Evolutionary conservation across 1,139 yeast species (phyloP).

Genomic region (Meyerozyma sp.): DNA sequence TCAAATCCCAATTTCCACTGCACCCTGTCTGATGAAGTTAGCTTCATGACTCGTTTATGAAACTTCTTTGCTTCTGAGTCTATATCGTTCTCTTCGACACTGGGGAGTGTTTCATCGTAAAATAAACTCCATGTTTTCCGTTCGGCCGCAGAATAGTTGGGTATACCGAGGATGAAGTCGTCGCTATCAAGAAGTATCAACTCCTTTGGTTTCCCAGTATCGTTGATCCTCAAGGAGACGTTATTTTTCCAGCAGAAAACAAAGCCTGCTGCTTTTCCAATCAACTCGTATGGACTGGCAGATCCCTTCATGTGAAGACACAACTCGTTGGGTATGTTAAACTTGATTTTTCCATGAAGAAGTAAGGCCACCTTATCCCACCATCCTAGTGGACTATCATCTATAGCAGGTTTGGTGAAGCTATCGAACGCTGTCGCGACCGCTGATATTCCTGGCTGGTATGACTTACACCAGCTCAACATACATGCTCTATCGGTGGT

Average conservation of each 20-base stretch:
- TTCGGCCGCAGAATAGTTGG: conserved; percentile 39
- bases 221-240: conserved; percentile 57
- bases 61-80: conserved; percentile 29
- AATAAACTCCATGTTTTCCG: conserved; percentile 33
- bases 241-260: conserved; percentile 71
- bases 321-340: conserved; percentile 49
- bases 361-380: conserved; percentile 48
- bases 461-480: conserved; percentile 41
- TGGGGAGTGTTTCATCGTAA: conserved; percentile 19
- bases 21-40: conserved; percentile 36
- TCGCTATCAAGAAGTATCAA: conserved; percentile 63
- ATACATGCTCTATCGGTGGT: conserved; percentile 35
- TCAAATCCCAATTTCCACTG: conserved; percentile 38
- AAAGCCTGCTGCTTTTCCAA: conserved; percentile 73
- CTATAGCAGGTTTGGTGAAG: conserved; percentile 68
- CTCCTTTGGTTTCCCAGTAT: conserved; percentile 54
- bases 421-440: conserved; percentile 42
- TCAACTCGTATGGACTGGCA: conserved; percentile 66
- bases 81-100: conserved; percentile 10
- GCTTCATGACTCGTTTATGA: conserved; percentile 32
- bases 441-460: conserved; percentile 35
- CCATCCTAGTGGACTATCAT: conserved; percentile 81
- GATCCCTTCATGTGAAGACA: conserved; percentile 61
- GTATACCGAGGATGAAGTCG: conserved; percentile 64
- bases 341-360: conserved; percentile 45